Conservation (phyloP, 768 basidiomycete genomes). For the Boletus subparvulus region DNA sequence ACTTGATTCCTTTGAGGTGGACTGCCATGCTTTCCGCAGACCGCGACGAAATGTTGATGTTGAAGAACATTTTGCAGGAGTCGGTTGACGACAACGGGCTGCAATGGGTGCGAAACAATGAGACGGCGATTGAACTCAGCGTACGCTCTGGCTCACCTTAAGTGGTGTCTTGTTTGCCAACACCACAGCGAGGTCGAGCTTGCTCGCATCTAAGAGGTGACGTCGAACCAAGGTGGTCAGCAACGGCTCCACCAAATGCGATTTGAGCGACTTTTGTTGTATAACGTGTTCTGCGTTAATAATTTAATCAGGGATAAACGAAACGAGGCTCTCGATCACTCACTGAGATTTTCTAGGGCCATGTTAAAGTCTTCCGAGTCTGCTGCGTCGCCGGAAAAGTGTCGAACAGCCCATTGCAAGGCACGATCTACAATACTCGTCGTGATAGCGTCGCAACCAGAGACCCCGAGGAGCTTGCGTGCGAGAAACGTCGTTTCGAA, state of each 20-base stretch:
- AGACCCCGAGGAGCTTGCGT: slow-evolving; percentile 22
- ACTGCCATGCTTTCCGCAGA: slow-evolving; percentile 33
- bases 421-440: slow-evolving; percentile 43
- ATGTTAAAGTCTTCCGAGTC: slow-evolving; percentile 19
- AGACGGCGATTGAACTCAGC: not conserved
- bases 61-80: slow-evolving; percentile 75
- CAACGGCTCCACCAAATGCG: slow-evolving; percentile 69
- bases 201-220: slow-evolving; percentile 44
- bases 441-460: slow-evolving; percentile 26
- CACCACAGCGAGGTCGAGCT: slow-evolving; percentile 44
- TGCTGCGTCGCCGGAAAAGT: slow-evolving; percentile 38
- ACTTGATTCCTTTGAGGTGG: slow-evolving; percentile 44
- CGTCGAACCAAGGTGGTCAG: slow-evolving; percentile 62
- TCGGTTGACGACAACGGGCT: slow-evolving; percentile 74
- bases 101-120: not conserved
- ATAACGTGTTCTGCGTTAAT: slow-evolving; percentile 13
- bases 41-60: slow-evolving; percentile 58
- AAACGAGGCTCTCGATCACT: slow-evolving; percentile 11
- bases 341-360: slow-evolving; percentile 41
- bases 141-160: slow-evolving; percentile 51
- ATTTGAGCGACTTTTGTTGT: slow-evolving; percentile 34
- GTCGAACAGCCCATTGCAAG: slow-evolving; percentile 53
- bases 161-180: slow-evolving; percentile 46
- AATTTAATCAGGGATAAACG: not conserved
- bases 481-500: slow-evolving; percentile 37